Percentiles rank a stretch among this genome's conserved stretches.
These are phyloP conservation scores for Osmanthus fragrans DNA, from an alignment of 257 asterid genomes.

Conservation along the genomic window DNA sequence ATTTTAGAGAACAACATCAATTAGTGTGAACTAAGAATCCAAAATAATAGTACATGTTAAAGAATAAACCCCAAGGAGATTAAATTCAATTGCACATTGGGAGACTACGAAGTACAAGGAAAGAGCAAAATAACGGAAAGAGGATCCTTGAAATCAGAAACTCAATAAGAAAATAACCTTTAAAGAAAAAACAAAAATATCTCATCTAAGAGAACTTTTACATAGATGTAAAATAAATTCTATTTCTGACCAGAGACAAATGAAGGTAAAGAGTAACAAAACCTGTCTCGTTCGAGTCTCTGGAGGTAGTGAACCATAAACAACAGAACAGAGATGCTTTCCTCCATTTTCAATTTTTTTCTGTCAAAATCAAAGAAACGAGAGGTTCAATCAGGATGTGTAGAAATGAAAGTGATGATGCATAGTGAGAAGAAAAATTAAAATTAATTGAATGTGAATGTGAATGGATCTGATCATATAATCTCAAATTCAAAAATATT, in stretches of 20 bases:
- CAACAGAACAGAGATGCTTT: slow-evolving; percentile 90
- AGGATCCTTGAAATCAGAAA: neutral
- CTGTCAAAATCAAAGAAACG: slow-evolving; percentile 47
- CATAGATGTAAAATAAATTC: slow-evolving; percentile 1
- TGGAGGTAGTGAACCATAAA: slow-evolving; percentile 97
- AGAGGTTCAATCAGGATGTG: slow-evolving; percentile 14
- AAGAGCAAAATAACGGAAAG: neutral
- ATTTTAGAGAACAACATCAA: slow-evolving; percentile 9
- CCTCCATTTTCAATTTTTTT: slow-evolving; percentile 60
- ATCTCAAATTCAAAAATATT: neutral
- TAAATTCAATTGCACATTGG: neutral
- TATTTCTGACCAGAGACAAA: slow-evolving; percentile 24
- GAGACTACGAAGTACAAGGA: neutral
- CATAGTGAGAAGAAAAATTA: slow-evolving; percentile 8
- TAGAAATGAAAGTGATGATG: slow-evolving; percentile 6
- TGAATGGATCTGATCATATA: neutral
- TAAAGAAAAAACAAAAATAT: slow-evolving; percentile 6
- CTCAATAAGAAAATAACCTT: neutral
- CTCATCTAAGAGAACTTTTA: slow-evolving; percentile 3
- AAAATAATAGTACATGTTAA: slow-evolving; percentile 17
- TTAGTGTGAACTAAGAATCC: slow-evolving; percentile 10
- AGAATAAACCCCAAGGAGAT: neutral
- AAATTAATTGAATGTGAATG: neutral
- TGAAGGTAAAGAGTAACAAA: slow-evolving; percentile 25
- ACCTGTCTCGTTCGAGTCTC: slow-evolving; percentile 97